phyloP scores from a whole-genome alignment of 441 rosid species.

The Bruguiera hainesii region DNA sequence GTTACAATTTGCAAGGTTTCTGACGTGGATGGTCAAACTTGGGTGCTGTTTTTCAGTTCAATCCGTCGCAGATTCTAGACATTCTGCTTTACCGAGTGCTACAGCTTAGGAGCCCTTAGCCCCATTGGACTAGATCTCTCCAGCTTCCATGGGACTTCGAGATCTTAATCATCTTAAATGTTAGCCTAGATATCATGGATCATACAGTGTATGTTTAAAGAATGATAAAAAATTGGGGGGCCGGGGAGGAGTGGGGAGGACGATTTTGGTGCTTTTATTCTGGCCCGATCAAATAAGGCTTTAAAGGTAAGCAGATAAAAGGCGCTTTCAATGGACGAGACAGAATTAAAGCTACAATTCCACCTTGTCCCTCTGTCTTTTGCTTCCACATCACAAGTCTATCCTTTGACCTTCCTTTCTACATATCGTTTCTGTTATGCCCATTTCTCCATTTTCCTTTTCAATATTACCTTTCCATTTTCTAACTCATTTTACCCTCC shows the following conservation, averaged over 20 bases:
- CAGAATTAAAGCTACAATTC: slow-evolving; percentile 5
- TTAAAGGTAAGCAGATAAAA: background rate
- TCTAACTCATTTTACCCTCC: background rate
- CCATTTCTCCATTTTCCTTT: background rate
- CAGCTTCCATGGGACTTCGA: background rate
- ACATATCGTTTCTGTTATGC: background rate
- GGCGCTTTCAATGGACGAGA: slow-evolving; percentile 13
- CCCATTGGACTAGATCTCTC: too few relatives aligned
- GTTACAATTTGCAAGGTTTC: too few relatives aligned
- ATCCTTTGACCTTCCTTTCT: slow-evolving; percentile 11
- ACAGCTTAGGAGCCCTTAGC: too few relatives aligned
- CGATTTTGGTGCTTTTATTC: background rate
- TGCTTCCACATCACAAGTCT: slow-evolving; percentile 13
- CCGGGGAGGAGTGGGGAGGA: background rate
- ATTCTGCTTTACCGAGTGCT: too few relatives aligned
- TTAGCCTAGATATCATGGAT: background rate
- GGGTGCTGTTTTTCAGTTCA: too few relatives aligned
- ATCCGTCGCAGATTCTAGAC: too few relatives aligned
- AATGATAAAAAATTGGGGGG: too few relatives aligned
- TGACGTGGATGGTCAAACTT: too few relatives aligned
- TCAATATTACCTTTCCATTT: background rate
- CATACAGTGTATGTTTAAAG: background rate
- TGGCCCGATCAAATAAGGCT: too few relatives aligned
- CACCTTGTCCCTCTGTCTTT: slow-evolving; percentile 1
- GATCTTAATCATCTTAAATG: background rate